Evolutionary conservation across 139 green algal species (phyloP).

Genomic region (Coelastrella sp.): DNA sequence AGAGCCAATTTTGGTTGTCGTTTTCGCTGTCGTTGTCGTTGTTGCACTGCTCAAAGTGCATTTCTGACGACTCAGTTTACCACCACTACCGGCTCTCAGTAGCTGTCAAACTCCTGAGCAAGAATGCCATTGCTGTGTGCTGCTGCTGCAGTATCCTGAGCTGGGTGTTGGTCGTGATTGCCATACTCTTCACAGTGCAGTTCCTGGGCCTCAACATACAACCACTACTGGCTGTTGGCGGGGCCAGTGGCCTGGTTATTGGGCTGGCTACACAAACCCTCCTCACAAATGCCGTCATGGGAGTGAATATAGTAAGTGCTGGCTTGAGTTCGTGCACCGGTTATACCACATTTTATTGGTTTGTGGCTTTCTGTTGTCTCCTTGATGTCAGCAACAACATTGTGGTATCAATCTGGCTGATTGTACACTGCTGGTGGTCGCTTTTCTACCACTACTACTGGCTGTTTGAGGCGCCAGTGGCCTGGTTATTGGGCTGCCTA

Average conservation of each 20-base stretch:
- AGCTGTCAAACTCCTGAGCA: too few relatives aligned
- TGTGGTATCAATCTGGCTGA: too few relatives aligned
- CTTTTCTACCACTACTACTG: constrained; percentile 24
- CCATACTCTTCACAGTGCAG: neutral
- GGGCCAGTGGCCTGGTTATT: constrained; percentile 27
- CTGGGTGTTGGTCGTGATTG: constrained; percentile 17
- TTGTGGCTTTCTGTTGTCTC: neutral
- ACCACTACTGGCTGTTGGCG: constrained; percentile 28
- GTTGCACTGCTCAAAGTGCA: too few relatives aligned
- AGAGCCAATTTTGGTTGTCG: too few relatives aligned
- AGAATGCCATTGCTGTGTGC: neutral
- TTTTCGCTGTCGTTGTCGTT: too few relatives aligned
- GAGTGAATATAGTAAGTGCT: constrained; percentile 8
- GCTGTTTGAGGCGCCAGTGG: constrained; percentile 13
- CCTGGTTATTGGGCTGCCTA: constrained; percentile 28
- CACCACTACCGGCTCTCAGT: too few relatives aligned
- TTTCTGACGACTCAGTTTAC: too few relatives aligned
- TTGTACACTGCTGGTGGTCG: too few relatives aligned
- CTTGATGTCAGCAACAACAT: too few relatives aligned
- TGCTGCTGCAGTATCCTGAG: constrained; percentile 31
- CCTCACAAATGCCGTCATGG: constrained; percentile 31
- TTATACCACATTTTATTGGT: neutral
- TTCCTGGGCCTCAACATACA: constrained; percentile 39
- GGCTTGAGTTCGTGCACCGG: neutral
- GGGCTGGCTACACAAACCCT: constrained; percentile 23